A percentile compares a stretch with the other conserved stretches of the same genome.
phyloP scores from a whole-genome alignment of 495 filamentous ascomycete species.

The Neurospora hispaniola region DNA sequence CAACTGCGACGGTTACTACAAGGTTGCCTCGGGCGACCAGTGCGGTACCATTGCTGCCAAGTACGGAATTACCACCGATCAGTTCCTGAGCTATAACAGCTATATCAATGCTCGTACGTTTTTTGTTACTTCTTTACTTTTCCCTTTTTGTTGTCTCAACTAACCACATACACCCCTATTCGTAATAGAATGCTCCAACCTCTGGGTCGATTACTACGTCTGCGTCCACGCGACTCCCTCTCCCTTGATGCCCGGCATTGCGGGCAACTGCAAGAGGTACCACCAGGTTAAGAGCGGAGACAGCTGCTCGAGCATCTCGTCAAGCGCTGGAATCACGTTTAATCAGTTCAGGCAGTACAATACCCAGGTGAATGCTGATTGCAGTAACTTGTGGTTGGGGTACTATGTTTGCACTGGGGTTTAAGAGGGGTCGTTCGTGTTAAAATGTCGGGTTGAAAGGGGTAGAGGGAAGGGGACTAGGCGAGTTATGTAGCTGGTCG shows the following conservation, averaged over 20 bases:
- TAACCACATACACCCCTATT: neutral
- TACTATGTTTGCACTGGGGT: conserved; percentile 10
- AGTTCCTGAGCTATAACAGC: conserved; percentile 27
- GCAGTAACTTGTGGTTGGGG: conserved; percentile 11
- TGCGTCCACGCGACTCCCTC: conserved; percentile 2
- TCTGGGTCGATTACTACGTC: conserved; percentile 9
- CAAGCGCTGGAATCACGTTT: conserved; percentile 6
- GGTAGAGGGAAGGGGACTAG: neutral
- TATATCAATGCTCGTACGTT: neutral
- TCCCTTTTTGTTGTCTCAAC: neutral
- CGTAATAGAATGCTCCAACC: conserved; percentile 1
- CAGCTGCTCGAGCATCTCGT: conserved; percentile 8
- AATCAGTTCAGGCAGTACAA: conserved; percentile 14
- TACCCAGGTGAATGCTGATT: conserved; percentile 4
- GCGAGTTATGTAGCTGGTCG: too few species aligned
- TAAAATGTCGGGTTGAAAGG: neutral
- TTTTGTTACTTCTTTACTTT: neutral
- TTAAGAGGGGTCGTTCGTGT: neutral
- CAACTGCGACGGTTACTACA: conserved; percentile 34
- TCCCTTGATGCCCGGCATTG: neutral
- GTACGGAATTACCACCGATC: conserved; percentile 16
- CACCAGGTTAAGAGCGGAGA: neutral
- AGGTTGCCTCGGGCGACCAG: conserved; percentile 29
- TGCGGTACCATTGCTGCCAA: conserved; percentile 28
- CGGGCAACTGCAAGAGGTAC: neutral